Base-by-base conservation (phyloP, 2,329 filamentous ascomycete genomes). In the Seiridium unicorne region DNA sequence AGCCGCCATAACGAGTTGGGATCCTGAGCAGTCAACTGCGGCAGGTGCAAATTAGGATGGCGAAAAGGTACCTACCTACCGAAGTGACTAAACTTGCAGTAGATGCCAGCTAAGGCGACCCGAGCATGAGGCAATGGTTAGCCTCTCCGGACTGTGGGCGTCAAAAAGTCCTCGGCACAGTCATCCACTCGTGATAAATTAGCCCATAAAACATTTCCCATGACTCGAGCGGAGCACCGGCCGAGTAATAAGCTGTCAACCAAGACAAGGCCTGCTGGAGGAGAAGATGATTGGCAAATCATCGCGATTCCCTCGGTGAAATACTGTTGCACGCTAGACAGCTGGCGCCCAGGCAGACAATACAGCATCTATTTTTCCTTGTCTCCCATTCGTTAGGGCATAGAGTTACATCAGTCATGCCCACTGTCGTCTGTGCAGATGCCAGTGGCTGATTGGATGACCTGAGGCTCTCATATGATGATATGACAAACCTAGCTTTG, bases 111-210 rank as follows among this genome's bases (percentile, higher is more conserved):
- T 55, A 44, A 40, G 13, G 40, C 51, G 51, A 55, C 51, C 51
- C 51, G 51, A 55, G 51, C 51, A 55, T 55, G 44, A 55, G 51
- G 51, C 44, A 42, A 42, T 55, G 51, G 51, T 31, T 48, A 48
- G 46, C 26, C 18, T 48, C 46, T 48, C 46, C 46, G 46, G 46
- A 7, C 8, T 42, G 13, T 42, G 38, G 38, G 38, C 13, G 38
- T 42, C 2, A 42, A 42, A 26, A 26, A 42, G 38, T 13, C 38
- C 13, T 48, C 46, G 49, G 49, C 18, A 51, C 26, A 31, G 5
- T 18, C 36, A 42, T 44, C 40, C 36, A 55, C 36, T n/a, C 18
- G 26, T 26, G 18, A 26, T 26, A 26, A 26, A 26, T 26, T 26
- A 48, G 46, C 46, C 38, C 7, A n/a, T 8, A 48, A 26, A 26